Evolutionary conservation across 192 early-diverging fungal species (phyloP).

Genomic region (Funneliformis geosporum): DNA sequence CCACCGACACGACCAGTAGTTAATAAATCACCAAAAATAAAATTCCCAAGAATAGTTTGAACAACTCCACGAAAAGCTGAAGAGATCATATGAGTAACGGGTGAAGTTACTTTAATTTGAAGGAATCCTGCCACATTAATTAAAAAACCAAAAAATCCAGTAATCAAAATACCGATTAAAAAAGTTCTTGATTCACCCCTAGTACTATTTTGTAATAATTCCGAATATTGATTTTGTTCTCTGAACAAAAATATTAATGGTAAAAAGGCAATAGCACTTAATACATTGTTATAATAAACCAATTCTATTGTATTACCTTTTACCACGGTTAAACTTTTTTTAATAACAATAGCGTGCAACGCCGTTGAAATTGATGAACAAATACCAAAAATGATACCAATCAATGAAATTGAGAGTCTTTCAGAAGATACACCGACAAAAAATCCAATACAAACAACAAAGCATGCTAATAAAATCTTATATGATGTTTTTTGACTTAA

Average conservation of each 20-base stretch:
- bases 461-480: constrained; percentile 45
- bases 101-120: constrained; percentile 64
- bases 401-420: constrained; percentile 24
- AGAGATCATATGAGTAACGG: constrained; percentile 60
- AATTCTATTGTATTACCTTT: constrained; percentile 55
- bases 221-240: constrained; percentile 36
- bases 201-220: constrained; percentile 4
- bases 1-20: constrained; percentile 41
- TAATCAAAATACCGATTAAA: constrained; percentile 40
- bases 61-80: constrained; percentile 60
- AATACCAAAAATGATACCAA: constrained; percentile 54
- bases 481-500: constrained; percentile 41
- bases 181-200: constrained; percentile 32
- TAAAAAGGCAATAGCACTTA: constrained; percentile 42
- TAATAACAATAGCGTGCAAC: constrained; percentile 64
- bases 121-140: constrained; percentile 65
- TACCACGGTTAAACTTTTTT: constrained; percentile 46
- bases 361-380: constrained; percentile 57
- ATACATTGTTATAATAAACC: constrained; percentile 64
- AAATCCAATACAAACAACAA: constrained; percentile 54
- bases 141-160: constrained; percentile 61
- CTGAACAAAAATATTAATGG: constrained; percentile 54
- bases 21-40: constrained; percentile 42
- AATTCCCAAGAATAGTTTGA: constrained; percentile 41
- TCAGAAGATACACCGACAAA: constrained; percentile 50